These are phyloP conservation scores for Eimeria brunetti DNA, from an alignment of 169 alveolate genomes.

Conservation along the genomic window DNA sequence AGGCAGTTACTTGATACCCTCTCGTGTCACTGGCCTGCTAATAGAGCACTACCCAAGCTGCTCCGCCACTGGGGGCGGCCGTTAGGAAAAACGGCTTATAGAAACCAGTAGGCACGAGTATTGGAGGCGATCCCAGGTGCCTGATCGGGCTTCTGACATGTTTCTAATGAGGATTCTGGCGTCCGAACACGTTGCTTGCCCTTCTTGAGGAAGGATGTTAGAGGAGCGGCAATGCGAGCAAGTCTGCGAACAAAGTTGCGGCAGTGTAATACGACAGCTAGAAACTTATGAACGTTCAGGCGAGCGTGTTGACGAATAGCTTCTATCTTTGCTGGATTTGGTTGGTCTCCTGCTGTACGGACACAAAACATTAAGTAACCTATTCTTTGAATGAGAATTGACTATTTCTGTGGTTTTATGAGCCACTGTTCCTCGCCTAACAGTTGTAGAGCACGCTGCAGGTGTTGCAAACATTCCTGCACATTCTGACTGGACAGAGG, in stretches of 20 bases:
- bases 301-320: neutral
- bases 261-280: neutral
- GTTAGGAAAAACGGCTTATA: too few relatives aligned
- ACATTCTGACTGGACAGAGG: neutral
- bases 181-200: neutral
- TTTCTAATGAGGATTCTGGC: neutral
- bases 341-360: neutral
- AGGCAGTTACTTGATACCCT: too few relatives aligned
- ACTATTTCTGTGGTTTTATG: neutral
- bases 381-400: neutral
- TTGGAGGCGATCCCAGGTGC: too few relatives aligned
- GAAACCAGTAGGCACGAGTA: too few relatives aligned
- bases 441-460: neutral
- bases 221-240: neutral
- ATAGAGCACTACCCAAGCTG: too few relatives aligned
- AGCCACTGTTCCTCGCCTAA: neutral
- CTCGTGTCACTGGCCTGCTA: too few relatives aligned
- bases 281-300: neutral
- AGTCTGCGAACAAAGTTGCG: too few relatives aligned
- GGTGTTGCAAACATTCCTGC: neutral
- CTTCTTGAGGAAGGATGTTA: neutral
- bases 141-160: too few relatives aligned
- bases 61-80: too few relatives aligned
- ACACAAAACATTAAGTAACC: too few relatives aligned
- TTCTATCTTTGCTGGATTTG: neutral